phyloP scores from a whole-genome alignment of 305 asterid species.

The Plantago coronopus region DNA sequence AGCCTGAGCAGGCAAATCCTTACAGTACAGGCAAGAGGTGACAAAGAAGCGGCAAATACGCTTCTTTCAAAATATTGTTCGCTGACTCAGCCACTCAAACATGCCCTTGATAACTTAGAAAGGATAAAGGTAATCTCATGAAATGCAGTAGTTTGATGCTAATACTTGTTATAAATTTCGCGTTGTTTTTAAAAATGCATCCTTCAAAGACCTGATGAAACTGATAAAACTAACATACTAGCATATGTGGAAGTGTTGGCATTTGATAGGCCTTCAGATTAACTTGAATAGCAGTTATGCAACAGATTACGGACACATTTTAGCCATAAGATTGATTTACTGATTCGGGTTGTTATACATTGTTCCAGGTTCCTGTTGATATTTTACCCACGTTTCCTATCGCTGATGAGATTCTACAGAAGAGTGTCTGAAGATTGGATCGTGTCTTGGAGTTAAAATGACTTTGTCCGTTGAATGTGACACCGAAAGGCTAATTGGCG shows the following conservation, averaged over 20 bases:
- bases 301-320: too few relatives aligned
- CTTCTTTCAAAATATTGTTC: slow-evolving; percentile 56
- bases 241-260: background rate
- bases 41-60: slow-evolving; percentile 59
- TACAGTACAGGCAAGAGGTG: slow-evolving; percentile 84
- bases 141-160: slow-evolving; percentile 1
- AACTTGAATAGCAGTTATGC: too few relatives aligned
- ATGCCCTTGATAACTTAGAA: slow-evolving; percentile 60
- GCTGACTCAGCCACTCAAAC: slow-evolving; percentile 56
- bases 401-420: slow-evolving; percentile 48
- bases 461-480: background rate
- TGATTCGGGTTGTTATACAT: slow-evolving; percentile 7
- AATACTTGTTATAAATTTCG: background rate
- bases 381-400: slow-evolving; percentile 75
- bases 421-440: slow-evolving; percentile 26
- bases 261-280: too few relatives aligned
- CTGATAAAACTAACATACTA: too few relatives aligned
- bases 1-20: slow-evolving; percentile 84
- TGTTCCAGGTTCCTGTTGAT: slow-evolving; percentile 86
- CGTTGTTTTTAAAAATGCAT: too few relatives aligned
- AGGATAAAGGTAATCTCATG: slow-evolving; percentile 41
- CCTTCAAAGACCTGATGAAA: too few relatives aligned
- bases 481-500: too few relatives aligned
- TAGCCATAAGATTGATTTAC: background rate
- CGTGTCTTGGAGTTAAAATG: background rate